Evolutionary conservation across 2,329 filamentous ascomycete genomes (phyloP), one percentile per base, ranked within the genome.

Genomic region (Fusarium sacchari): DNA sequence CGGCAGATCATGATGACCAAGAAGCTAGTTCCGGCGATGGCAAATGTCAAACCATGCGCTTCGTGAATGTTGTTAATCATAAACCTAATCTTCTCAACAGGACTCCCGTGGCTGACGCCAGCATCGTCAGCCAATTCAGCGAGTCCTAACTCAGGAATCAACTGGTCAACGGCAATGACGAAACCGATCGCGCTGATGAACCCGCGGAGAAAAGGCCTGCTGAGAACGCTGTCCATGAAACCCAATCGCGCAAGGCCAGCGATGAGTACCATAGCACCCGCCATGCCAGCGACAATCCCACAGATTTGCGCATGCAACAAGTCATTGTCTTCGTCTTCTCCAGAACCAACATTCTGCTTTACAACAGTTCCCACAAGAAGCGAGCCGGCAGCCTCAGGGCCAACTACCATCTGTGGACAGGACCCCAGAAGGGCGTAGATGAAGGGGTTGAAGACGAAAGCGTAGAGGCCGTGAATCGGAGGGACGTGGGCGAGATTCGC

Each of bases 111-210:
- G 47, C 89, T 89, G 6, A 95, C 89, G n/a, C 89, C 87, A 6
- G 82, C 80, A 22, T 92, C 83, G 59, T 89, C 90, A 0, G 95
- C 94, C 24, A 90, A 82, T 3, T 87, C 84, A 42, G 87, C 88
- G 28, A 99, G 87, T 2, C 96, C 96, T 77, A 97, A 88, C 82
- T 98, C 95, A 0, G 96, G 95, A 60, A 98, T 93, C 49, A 97
- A 85, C 83, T 99, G 96, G 81, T 98, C 96, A 40, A 98, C 94
- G 43, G 97, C 91, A 80, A 99, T 98, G 73, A 98, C 95, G 63
- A 98, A 94, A 55, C 96, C 96, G 80, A 99, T 97, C 57, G 96
- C 96, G 64, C 94, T 97, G 83, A 99, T 98, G 84, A 99, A 99
- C 2, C 96, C 96, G 67, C 96, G 88, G 63, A 98, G 84, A 77